phyloP scores from a whole-genome alignment of 495 filamentous ascomycete species.

The Penicillium lividum region DNA sequence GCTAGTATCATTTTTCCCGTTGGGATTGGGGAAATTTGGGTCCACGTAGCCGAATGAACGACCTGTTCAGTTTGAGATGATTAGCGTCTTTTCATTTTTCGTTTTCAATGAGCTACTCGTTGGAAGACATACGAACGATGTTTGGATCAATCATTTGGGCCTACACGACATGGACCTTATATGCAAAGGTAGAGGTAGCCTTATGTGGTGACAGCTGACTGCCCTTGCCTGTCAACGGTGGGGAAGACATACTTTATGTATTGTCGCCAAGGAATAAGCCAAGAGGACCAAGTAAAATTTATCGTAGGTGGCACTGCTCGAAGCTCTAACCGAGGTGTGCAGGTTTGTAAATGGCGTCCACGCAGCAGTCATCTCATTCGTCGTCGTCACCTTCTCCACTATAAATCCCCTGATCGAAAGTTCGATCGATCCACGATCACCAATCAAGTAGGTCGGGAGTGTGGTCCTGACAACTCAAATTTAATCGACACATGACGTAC shows the following conservation, averaged over 20 bases:
- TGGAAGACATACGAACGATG: no score
- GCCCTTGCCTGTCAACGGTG: neutral
- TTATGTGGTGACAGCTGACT: neutral
- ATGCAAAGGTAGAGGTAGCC: neutral
- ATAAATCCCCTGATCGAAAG: neutral
- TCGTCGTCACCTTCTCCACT: neutral
- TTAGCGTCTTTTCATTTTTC: neutral
- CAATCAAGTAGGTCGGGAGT: neutral
- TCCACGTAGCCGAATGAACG: constrained; percentile 19
- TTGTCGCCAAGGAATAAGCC: neutral
- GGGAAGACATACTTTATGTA: neutral
- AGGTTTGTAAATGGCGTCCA: neutral
- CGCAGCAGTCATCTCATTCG: neutral
- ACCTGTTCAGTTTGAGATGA: neutral
- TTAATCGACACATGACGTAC: no score
- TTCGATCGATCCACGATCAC: neutral
- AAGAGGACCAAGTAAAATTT: neutral
- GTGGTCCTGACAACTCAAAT: no score
- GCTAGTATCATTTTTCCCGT: constrained; percentile 12
- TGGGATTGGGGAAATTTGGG: constrained; percentile 14
- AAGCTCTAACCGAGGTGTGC: neutral
- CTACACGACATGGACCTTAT: no score
- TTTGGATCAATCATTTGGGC: no score
- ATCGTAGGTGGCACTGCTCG: neutral
- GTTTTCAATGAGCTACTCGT: no score